A percentile compares a stretch with the other conserved stretches of the same genome.
phyloP scores from a whole-genome alignment of 768 basidiomycete species.

The Amanita phalloides region DNA sequence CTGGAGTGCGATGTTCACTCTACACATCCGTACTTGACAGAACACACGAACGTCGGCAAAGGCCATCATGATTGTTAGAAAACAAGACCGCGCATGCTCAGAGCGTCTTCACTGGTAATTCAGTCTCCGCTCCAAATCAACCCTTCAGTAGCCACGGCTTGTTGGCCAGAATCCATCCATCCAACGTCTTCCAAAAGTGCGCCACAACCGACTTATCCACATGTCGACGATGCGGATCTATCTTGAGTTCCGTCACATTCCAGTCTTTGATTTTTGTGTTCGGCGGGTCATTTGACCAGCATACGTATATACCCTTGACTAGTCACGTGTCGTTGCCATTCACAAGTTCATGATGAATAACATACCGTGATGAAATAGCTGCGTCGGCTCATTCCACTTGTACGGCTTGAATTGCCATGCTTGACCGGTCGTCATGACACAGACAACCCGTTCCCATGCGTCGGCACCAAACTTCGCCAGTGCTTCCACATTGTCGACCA shows the following conservation, averaged over 20 bases:
- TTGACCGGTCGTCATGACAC: slow-evolving; percentile 97
- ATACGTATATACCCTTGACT: slow-evolving; percentile 95
- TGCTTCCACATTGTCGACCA: slow-evolving; percentile 90
- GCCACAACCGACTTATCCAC: slow-evolving; percentile 92
- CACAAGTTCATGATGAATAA: slow-evolving; percentile 7
- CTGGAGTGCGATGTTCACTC: slow-evolving; percentile 4
- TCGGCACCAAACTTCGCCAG: slow-evolving; percentile 86
- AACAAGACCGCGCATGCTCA: not conserved
- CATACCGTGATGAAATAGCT: slow-evolving; percentile 87
- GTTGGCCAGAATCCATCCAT: slow-evolving; percentile 72
- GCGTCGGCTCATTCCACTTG: slow-evolving; percentile 91
- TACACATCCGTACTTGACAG: not conserved
- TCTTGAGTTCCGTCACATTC: slow-evolving; percentile 97
- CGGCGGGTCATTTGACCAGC: slow-evolving; percentile 89
- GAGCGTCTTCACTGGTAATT: not conserved
- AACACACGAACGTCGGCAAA: not conserved
- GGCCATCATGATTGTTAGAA: not conserved
- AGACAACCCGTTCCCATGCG: slow-evolving; percentile 94
- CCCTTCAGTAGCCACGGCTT: slow-evolving; percentile 63
- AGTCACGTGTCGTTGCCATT: not conserved
- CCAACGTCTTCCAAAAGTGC: slow-evolving; percentile 91
- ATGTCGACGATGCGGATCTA: slow-evolving; percentile 83
- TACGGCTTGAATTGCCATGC: slow-evolving; percentile 97
- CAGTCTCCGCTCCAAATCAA: slow-evolving; percentile 4
- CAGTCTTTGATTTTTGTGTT: slow-evolving; percentile 88